These are phyloP conservation scores for Iberis pinnata DNA, from an alignment of 345 rosid species.

Conservation along the genomic window DNA sequence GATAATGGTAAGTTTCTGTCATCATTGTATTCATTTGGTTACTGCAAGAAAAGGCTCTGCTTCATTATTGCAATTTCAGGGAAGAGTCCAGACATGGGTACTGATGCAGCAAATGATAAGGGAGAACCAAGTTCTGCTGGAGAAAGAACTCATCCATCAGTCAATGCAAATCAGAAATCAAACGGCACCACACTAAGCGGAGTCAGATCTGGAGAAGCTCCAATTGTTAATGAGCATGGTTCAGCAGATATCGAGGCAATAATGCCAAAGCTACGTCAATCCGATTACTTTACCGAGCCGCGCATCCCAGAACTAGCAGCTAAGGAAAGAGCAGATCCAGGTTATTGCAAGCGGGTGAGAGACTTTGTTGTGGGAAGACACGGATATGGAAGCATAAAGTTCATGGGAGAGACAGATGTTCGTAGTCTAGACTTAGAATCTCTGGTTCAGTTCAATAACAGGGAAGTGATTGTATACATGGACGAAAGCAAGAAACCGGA, in stretches of 20 bases:
- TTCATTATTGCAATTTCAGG: slow-evolving; percentile 37
- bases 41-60: neutral
- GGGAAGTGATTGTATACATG: slow-evolving; percentile 88
- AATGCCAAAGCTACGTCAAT: slow-evolving; percentile 82
- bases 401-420: slow-evolving; percentile 90
- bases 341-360: slow-evolving; percentile 71
- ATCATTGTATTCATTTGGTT: neutral
- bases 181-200: slow-evolving; percentile 60
- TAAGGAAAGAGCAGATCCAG: slow-evolving; percentile 87
- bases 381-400: slow-evolving; percentile 86
- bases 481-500: slow-evolving; percentile 93
- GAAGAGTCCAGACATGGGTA: slow-evolving; percentile 33
- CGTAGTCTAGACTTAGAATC: slow-evolving; percentile 87
- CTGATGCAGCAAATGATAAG: slow-evolving; percentile 30
- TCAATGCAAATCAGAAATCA: slow-evolving; percentile 40
- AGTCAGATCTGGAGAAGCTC: slow-evolving; percentile 18
- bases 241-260: slow-evolving; percentile 83
- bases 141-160: slow-evolving; percentile 24
- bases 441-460: slow-evolving; percentile 73
- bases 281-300: slow-evolving; percentile 89
- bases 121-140: slow-evolving; percentile 34
- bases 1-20: slow-evolving; percentile 43
- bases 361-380: slow-evolving; percentile 88
- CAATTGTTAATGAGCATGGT: slow-evolving; percentile 20
- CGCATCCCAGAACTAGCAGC: slow-evolving; percentile 89